Evolutionary conservation across 768 basidiomycete genomes (phyloP).

Genomic region (Boletus rubropictus): DNA sequence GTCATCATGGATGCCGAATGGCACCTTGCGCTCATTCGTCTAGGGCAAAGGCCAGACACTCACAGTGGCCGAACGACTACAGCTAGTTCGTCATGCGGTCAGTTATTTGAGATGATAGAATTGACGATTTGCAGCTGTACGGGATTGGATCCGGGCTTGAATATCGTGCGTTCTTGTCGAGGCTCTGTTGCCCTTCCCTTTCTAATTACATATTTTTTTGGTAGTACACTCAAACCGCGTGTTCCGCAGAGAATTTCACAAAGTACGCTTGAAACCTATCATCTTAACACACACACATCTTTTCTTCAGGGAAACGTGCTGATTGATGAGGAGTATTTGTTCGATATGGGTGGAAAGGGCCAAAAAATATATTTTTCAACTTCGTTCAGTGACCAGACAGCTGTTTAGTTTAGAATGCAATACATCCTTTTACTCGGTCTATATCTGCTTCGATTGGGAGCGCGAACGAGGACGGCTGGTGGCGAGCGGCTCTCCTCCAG

Average conservation of each 20-base stretch:
- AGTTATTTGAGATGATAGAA: not conserved
- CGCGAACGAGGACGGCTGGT: too few relatives aligned
- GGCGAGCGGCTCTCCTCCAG: too few relatives aligned
- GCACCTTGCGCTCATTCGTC: constrained; percentile 1
- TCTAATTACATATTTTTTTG: not conserved
- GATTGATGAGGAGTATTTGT: too few relatives aligned
- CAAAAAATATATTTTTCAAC: too few relatives aligned
- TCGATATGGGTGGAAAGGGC: too few relatives aligned
- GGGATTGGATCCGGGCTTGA: not conserved
- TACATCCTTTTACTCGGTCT: too few relatives aligned
- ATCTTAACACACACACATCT: not conserved
- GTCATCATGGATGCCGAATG: not conserved
- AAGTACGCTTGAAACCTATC: not conserved
- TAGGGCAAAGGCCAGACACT: not conserved
- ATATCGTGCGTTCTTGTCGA: not conserved
- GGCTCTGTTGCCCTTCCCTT: too few relatives aligned
- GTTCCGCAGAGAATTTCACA: constrained; percentile 1
- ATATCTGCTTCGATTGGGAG: too few relatives aligned
- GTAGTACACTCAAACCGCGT: not conserved
- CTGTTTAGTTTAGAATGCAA: too few relatives aligned
- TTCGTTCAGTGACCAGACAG: too few relatives aligned
- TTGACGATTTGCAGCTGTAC: not conserved
- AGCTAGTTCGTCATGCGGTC: not conserved
- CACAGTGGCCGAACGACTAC: not conserved
- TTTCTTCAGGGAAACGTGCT: not conserved